These are phyloP conservation scores for Clitopilus passeckerianus DNA, from an alignment of 768 basidiomycete genomes.

Conservation along the genomic window DNA sequence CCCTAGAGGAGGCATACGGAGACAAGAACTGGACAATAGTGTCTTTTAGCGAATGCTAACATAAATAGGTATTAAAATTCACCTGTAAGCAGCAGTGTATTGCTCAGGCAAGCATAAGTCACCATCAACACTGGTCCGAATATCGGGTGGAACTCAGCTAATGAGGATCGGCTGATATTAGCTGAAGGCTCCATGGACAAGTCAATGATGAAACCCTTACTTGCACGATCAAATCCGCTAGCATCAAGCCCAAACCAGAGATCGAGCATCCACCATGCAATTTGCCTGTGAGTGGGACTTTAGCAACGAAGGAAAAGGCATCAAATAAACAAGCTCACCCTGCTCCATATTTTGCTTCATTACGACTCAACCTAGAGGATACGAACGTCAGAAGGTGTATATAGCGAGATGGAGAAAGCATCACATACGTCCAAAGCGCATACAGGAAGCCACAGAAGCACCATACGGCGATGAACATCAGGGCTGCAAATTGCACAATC, in stretches of 20 bases:
- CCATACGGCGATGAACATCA: slow-evolving; percentile 83
- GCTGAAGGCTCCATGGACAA: background rate
- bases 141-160: slow-evolving; percentile 75
- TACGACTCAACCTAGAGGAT: slow-evolving; percentile 50
- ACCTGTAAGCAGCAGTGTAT: slow-evolving; percentile 89
- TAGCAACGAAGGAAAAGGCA: background rate
- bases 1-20: slow-evolving; percentile 47
- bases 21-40: slow-evolving; percentile 53
- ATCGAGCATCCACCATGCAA: slow-evolving; percentile 95
- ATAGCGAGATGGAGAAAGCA: background rate
- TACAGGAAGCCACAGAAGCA: slow-evolving; percentile 93
- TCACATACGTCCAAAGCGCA: slow-evolving; percentile 85
- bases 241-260: slow-evolving; percentile 95
- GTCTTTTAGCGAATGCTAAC: slow-evolving; percentile 1
- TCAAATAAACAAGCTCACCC: slow-evolving; percentile 15
- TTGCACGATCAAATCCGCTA: slow-evolving; percentile 76
- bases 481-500: slow-evolving; percentile 82
- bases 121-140: slow-evolving; percentile 92
- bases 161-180: background rate
- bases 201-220: slow-evolving; percentile 39
- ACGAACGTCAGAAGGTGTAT: background rate
- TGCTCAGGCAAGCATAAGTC: slow-evolving; percentile 86
- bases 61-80: slow-evolving; percentile 1
- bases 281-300: slow-evolving; percentile 23
- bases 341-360: slow-evolving; percentile 36